Conservation (phyloP, 352 stramenopile genomes). For the Blastocystis sp. region DNA sequence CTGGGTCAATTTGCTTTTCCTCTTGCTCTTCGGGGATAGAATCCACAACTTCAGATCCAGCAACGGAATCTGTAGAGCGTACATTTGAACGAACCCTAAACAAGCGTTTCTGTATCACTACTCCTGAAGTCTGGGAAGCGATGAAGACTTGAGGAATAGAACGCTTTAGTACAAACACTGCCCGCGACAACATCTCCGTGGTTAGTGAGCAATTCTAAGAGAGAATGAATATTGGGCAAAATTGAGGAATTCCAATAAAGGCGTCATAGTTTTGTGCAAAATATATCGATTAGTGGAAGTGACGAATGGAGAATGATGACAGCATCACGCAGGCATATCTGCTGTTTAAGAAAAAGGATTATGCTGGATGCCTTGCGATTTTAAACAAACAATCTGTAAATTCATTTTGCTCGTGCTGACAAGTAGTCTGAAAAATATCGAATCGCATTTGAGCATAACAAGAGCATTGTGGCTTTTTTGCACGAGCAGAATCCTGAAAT, state of each 20-base stretch:
- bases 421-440: constrained; percentile 3
- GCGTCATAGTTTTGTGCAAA: background rate
- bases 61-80: background rate
- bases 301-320: background rate
- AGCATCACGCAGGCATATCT: background rate
- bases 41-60: background rate
- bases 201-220: background rate
- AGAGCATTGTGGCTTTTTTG: constrained; percentile 28
- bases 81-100: background rate
- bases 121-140: background rate
- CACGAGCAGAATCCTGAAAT: background rate
- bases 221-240: background rate
- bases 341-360: constrained; percentile 21
- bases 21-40: background rate
- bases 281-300: background rate
- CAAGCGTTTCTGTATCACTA: background rate
- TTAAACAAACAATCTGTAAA: constrained; percentile 21
- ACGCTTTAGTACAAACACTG: background rate
- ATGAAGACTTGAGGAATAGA: background rate
- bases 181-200: background rate
- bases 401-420: background rate
- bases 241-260: background rate
- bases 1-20: background rate
- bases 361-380: background rate
- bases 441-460: background rate